Evolutionary conservation across 345 rosid genomes (phyloP).

Genomic region (Eucalyptus paniculata): DNA sequence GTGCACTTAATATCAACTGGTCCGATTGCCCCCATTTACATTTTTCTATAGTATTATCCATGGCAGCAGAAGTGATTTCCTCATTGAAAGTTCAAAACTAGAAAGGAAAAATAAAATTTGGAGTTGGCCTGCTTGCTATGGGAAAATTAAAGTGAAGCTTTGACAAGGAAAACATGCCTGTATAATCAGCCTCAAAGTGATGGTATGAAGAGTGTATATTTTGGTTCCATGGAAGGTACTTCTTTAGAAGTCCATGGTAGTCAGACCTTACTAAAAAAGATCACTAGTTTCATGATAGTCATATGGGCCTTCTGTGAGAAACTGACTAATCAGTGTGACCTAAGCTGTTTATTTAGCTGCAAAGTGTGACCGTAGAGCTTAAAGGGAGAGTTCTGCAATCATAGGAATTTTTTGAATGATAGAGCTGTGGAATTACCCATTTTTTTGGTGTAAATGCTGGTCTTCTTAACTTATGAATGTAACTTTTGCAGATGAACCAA

Average conservation of each 20-base stretch:
- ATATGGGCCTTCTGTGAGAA: neutral
- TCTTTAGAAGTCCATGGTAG: neutral
- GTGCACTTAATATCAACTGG: neutral
- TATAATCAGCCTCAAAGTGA: neutral
- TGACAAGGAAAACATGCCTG: neutral
- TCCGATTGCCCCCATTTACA: neutral
- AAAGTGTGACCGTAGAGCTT: neutral
- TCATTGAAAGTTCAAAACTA: neutral
- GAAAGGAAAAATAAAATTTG: neutral
- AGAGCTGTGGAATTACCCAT: neutral
- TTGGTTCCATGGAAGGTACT: neutral
- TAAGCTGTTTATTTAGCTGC: neutral
- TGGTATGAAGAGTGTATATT: neutral
- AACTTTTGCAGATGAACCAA: constrained; percentile 36
- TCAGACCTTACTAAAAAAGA: neutral
- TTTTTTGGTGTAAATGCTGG: neutral
- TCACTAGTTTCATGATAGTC: neutral
- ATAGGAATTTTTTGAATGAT: neutral
- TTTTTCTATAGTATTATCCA: neutral
- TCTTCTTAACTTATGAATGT: neutral
- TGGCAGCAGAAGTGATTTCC: neutral
- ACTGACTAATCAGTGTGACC: neutral
- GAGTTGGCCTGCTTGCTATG: neutral
- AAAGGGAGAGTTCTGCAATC: neutral
- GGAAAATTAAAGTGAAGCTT: neutral